Base-by-base conservation (phyloP, 495 filamentous ascomycete species). In the Trichocladium antarcticum region DNA sequence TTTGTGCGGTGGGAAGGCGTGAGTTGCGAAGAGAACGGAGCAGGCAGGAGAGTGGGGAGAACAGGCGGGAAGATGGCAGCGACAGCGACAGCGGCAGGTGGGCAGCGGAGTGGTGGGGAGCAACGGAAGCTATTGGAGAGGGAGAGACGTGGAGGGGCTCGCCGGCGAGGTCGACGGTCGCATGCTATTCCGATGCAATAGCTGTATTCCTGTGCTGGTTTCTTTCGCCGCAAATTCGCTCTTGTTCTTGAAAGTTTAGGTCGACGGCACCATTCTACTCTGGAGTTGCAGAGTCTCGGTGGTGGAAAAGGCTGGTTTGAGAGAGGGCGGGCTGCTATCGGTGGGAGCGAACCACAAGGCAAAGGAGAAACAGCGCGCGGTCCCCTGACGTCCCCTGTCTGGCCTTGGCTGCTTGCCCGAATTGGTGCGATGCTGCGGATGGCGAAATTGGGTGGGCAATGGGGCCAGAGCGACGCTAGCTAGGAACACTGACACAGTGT, bases 111-210 rank as follows among this genome's bases (percentile, higher is more conserved):
- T 36, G 47, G 50, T 51, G 47, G 53, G 42, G 49, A 42, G 47
- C 34, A 40, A 27, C 8, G 24, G 47, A 53, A 39, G 61, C 54
- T 64, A 59, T 49, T 53, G 54, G 56, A 43, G 61, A 54, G 54
- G 35, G 43, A 48, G 54, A 57, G 50, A 51, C 22, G 46, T 41
- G 49, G 56, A 61, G 58, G 55, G 54, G 58, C 53, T 39, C 50
- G 55, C 37, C 43, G 44, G 32, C 46, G 43, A 50, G 34, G 53
- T 46, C 60, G 51, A 63, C 37, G 14, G 50, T 51, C 19, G 58
- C 58, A 59, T 61, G 58, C 58, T 58, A 50, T 39, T 49, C 38
- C 35, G 55, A 19, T 21, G 45, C 55, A 63, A 56, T 63, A 55
- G 51, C 42, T 51, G 22, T 5, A 11, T 40, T 51, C 34, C 29